These are phyloP conservation scores for Linum usitatissimum DNA, from an alignment of 345 rosid genomes.

Conservation along the genomic window DNA sequence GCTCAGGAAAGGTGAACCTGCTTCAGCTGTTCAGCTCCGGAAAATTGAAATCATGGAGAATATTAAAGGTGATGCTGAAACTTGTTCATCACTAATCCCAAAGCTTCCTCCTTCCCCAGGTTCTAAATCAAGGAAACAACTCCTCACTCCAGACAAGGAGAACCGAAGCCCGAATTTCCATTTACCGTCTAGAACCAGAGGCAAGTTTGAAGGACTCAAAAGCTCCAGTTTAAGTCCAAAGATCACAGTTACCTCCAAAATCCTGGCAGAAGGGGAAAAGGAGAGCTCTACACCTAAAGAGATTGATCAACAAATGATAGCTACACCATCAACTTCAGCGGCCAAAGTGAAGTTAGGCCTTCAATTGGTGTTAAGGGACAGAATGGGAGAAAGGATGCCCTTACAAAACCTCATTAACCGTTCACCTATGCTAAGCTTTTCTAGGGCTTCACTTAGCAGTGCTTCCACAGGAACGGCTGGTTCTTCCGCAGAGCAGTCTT, in stretches of 20 bases:
- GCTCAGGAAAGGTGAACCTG: slow-evolving; percentile 76
- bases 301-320: slow-evolving; percentile 25
- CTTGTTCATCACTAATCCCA: slow-evolving; percentile 12
- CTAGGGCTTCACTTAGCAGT: slow-evolving; percentile 19
- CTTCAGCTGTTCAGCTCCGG: slow-evolving; percentile 40
- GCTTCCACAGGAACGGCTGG: slow-evolving; percentile 23
- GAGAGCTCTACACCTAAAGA: slow-evolving; percentile 37
- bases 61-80: slow-evolving; percentile 19
- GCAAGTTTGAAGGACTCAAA: slow-evolving; percentile 32
- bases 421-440: slow-evolving; percentile 22
- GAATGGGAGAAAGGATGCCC: slow-evolving; percentile 39
- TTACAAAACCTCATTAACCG: slow-evolving; percentile 37
- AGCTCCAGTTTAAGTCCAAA: slow-evolving; percentile 21
- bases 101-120: slow-evolving; percentile 17
- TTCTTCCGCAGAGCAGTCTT: slow-evolving; percentile 26
- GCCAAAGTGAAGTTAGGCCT: slow-evolving; percentile 17
- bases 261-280: slow-evolving; percentile 27
- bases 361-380: slow-evolving; percentile 21
- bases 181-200: slow-evolving; percentile 32
- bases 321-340: slow-evolving; percentile 14
- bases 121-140: slow-evolving; percentile 38
- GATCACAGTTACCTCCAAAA: slow-evolving; percentile 19
- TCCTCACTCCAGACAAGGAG: slow-evolving; percentile 70
- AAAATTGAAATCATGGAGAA: slow-evolving; percentile 40
- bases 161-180: slow-evolving; percentile 56